Evolutionary conservation across 768 basidiomycete genomes (phyloP).

Genomic region (Leccinellum luteum): DNA sequence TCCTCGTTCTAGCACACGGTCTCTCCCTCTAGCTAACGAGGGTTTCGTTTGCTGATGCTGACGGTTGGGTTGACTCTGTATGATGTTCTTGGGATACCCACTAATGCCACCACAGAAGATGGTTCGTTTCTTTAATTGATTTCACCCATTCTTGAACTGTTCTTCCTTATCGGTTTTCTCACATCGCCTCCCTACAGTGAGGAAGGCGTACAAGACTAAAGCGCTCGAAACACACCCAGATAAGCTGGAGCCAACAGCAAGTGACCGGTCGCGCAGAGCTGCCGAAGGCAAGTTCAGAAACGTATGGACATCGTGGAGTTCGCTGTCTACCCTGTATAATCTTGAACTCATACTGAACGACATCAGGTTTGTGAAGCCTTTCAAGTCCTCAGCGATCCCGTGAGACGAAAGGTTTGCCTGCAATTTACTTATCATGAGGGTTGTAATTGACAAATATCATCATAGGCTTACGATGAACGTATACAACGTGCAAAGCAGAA

Average conservation of each 20-base stretch:
- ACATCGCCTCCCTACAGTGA: slow-evolving; percentile 35
- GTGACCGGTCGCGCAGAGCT: slow-evolving; percentile 46
- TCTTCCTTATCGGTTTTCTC: neutral
- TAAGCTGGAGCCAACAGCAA: slow-evolving; percentile 56
- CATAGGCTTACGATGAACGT: slow-evolving; percentile 48
- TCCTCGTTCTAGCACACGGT: neutral
- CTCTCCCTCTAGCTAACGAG: neutral
- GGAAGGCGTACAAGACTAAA: slow-evolving; percentile 63
- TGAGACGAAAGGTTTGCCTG: slow-evolving; percentile 50
- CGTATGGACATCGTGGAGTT: slow-evolving; percentile 39
- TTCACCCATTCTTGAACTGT: neutral
- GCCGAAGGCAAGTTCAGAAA: slow-evolving; percentile 60
- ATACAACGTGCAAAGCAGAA: slow-evolving; percentile 30
- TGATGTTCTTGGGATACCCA: slow-evolving; percentile 45
- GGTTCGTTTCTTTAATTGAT: slow-evolving; percentile 32
- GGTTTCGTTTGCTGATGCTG: slow-evolving; percentile 21
- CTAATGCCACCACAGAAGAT: slow-evolving; percentile 49
- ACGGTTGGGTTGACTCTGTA: slow-evolving; percentile 35
- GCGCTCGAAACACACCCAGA: slow-evolving; percentile 74
- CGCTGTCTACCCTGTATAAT: slow-evolving; percentile 11
- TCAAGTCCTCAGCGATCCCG: slow-evolving; percentile 51
- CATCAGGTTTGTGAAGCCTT: slow-evolving; percentile 62
- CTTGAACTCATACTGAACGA: slow-evolving; percentile 19
- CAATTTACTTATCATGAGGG: neutral
- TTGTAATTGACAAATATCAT: neutral